Percentiles rank a stretch among this genome's conserved stretches.
These are phyloP conservation scores for Cicer pinnatifidum DNA, from an alignment of 306 rosid species.

Conservation along the genomic window DNA sequence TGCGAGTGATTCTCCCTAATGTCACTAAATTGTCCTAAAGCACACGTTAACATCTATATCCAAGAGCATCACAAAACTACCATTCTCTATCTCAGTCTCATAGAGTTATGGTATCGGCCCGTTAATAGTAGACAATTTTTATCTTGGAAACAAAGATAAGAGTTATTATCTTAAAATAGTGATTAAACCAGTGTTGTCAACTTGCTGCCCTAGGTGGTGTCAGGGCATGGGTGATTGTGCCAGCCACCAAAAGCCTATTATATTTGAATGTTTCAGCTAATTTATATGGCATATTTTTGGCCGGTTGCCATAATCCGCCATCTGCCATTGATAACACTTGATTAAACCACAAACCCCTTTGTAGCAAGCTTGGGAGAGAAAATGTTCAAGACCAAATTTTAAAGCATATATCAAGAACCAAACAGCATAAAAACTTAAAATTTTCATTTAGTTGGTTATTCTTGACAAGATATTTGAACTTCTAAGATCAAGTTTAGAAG, in stretches of 20 bases:
- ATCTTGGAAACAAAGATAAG: conserved; percentile 15
- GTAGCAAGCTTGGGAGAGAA: conserved; percentile 3
- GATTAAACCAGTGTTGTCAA: conserved; percentile 11
- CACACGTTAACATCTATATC: conserved; percentile 2
- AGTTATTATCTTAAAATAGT: not conserved
- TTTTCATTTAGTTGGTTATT: not conserved
- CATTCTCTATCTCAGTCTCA: not conserved
- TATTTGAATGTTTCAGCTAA: not conserved
- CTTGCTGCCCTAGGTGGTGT: not conserved
- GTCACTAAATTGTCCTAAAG: conserved; percentile 19
- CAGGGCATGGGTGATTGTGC: not conserved
- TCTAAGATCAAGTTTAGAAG: conserved; percentile 9
- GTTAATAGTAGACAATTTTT: not conserved
- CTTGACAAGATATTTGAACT: not conserved
- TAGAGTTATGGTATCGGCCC: conserved; percentile 7
- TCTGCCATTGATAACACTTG: not conserved
- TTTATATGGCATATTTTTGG: not conserved
- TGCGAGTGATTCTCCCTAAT: conserved; percentile 14
- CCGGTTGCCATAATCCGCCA: not conserved
- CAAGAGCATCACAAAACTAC: conserved; percentile 33
- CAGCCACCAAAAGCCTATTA: not conserved
- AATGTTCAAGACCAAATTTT: conserved; percentile 10
- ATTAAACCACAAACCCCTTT: conserved; percentile 8
- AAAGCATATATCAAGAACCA: conserved; percentile 16
- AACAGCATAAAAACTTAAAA: not conserved